phyloP scores from a whole-genome alignment of 2,329 filamentous ascomycete genomes.

The Nectriaceae sp. region DNA sequence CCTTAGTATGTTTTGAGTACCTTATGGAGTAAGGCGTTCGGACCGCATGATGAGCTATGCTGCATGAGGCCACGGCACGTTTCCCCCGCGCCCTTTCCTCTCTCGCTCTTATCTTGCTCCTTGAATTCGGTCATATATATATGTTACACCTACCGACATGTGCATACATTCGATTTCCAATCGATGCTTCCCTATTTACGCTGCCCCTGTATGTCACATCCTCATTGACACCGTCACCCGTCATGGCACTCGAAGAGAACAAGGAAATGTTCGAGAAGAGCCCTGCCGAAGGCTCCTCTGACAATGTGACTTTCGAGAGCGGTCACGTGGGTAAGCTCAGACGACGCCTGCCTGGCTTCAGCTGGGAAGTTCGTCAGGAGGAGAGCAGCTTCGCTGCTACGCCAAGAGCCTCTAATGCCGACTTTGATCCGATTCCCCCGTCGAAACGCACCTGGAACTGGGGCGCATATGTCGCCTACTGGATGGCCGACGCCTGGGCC shows the following conservation, averaged over 20 bases:
- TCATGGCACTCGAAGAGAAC: background rate
- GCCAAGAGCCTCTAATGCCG: background rate
- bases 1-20: no score
- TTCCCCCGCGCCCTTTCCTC: background rate
- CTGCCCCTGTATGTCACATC: background rate
- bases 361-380: background rate
- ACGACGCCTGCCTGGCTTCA: background rate
- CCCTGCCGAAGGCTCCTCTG: background rate
- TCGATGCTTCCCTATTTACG: background rate
- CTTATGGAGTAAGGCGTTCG: background rate
- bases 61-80: background rate
- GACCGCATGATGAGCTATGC: background rate
- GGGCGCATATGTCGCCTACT: background rate
- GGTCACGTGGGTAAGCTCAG: background rate
- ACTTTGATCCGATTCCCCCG: background rate
- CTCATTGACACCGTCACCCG: background rate
- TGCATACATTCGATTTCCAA: background rate
- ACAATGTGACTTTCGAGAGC: background rate
- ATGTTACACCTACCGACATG: background rate
- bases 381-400: background rate
- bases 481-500: background rate
- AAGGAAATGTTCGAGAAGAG: background rate
- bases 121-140: no score
- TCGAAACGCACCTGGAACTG: background rate
- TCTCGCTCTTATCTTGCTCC: no score